These are phyloP conservation scores for Dactylella cylindrospora DNA, from an alignment of 2,329 filamentous ascomycete species.

Conservation along the genomic window DNA sequence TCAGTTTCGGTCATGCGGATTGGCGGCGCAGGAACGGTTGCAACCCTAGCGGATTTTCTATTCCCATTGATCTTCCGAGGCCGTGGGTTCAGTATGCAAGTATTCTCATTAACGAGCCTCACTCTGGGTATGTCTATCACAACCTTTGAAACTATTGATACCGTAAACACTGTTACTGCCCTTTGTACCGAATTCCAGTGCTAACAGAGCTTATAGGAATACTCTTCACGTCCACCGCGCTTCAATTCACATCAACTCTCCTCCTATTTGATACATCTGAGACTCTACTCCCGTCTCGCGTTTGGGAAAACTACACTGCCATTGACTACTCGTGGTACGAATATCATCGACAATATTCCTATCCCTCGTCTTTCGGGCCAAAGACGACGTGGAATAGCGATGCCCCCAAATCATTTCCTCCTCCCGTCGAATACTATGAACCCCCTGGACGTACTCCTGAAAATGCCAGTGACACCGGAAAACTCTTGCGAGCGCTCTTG, in stretches of 20 bases:
- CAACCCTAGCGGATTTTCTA: background rate
- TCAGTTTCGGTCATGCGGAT: background rate
- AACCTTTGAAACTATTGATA: too few relatives aligned
- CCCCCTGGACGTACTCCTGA: background rate
- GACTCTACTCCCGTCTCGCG: too few relatives aligned
- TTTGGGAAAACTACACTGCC: background rate
- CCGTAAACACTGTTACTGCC: too few relatives aligned
- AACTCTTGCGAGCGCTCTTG: conserved; percentile 1
- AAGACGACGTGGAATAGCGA: conserved; percentile 1
- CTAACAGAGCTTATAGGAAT: background rate
- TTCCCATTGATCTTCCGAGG: conserved; percentile 4
- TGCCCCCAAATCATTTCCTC: background rate
- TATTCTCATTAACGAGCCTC: background rate
- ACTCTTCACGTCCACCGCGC: background rate
- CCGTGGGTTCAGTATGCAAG: background rate
- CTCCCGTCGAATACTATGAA: conserved; percentile 1
- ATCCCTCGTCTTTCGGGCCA: conserved; percentile 1
- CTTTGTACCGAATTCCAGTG: too few relatives aligned
- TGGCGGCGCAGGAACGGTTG: background rate
- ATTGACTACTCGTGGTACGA: background rate
- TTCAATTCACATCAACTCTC: conserved; percentile 6
- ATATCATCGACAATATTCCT: background rate
- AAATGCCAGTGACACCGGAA: conserved; percentile 1
- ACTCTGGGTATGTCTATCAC: background rate
- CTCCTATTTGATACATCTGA: conserved; percentile 4